These are phyloP conservation scores for Phialophora expanda DNA, from an alignment of 2,329 filamentous ascomycete species.

Conservation along the genomic window DNA sequence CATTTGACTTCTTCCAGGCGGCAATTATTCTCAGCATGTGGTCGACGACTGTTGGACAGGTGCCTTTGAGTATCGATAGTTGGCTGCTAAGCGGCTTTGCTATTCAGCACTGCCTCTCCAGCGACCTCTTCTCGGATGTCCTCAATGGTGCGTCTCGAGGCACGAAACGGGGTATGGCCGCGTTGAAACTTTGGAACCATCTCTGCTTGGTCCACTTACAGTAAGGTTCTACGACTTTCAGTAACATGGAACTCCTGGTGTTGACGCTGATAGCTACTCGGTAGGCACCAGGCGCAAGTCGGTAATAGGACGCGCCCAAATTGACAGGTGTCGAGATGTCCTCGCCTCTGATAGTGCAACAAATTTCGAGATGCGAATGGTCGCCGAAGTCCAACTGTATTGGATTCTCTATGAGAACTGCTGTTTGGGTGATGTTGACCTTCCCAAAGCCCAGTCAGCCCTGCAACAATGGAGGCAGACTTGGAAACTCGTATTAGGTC, in stretches of 20 bases:
- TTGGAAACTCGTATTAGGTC: slow-evolving; percentile 50
- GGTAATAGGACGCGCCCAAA: slow-evolving; percentile 47
- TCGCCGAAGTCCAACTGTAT: slow-evolving; percentile 53
- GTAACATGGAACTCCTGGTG: background rate
- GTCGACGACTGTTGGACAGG: slow-evolving; percentile 54
- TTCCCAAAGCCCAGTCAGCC: slow-evolving; percentile 45
- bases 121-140: slow-evolving; percentile 43
- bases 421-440: slow-evolving; percentile 43
- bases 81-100: slow-evolving; percentile 54
- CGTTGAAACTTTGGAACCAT: slow-evolving; percentile 53
- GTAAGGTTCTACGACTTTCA: slow-evolving; percentile 30
- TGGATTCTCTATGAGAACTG: slow-evolving; percentile 53
- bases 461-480: slow-evolving; percentile 49
- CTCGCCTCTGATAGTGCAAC: slow-evolving; percentile 48
- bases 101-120: slow-evolving; percentile 50
- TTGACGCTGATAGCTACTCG: slow-evolving; percentile 45
- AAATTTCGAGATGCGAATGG: slow-evolving; percentile 55
- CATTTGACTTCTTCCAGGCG: slow-evolving; percentile 53
- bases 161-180: slow-evolving; percentile 39
- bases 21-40: slow-evolving; percentile 52
- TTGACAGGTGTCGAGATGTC: slow-evolving; percentile 48
- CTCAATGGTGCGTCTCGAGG: slow-evolving; percentile 33
- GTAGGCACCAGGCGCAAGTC: slow-evolving; percentile 51
- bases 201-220: slow-evolving; percentile 54
- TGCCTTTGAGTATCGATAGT: slow-evolving; percentile 53